Evolutionary conservation across 1,139 yeast species (phyloP), one percentile per base, ranked within the genome.

Genomic region (Zygoascus meyerae): DNA sequence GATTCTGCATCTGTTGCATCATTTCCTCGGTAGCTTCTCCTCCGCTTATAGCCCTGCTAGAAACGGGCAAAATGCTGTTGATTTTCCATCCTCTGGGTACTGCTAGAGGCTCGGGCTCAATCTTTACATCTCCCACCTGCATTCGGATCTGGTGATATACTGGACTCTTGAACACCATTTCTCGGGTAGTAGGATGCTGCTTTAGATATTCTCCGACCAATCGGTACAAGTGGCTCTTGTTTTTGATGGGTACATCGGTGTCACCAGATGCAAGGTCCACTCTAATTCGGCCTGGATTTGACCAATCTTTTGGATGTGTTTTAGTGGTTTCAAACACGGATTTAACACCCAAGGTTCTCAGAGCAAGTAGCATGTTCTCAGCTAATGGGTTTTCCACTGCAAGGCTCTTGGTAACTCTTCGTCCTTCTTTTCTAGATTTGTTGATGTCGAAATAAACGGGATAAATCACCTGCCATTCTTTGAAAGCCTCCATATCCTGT

Each of bases 271-370:
- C 39, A 10, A 52, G 35, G 65, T 50, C 74, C 16, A 89, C 85
- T 56, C 95, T 77, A 34, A 92, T 92, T 58, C 97, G 76, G 11
- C 98, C 98, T 1, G 97, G 95, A 62, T 92, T 92, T 52, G 97
- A 95, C 76, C 85, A 92, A 68, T 92, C 98, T 64, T 89, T 95
- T 9, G 98, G 98, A 66, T 92, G 98, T 2, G 84, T 69, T 67
- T 89, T 92, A 52, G 84, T 87, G 53, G 92, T 81, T 62, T 55
- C 77, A 60, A 63, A 56, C 28, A 68, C 64, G 6, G 63, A 55
- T 40, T 64, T 64, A 40, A 64, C 55, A 70, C 70, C 59, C 55
- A 66, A 51, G 68, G 68, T 55, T 75, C 77, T 31, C 77, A 86
- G 65, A 3, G 68, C 74, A 10, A 86, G 95, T 31, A 85, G 75